Base-by-base conservation (phyloP, 2,329 filamentous ascomycete species). In the Chaetomiaceae sp. region DNA sequence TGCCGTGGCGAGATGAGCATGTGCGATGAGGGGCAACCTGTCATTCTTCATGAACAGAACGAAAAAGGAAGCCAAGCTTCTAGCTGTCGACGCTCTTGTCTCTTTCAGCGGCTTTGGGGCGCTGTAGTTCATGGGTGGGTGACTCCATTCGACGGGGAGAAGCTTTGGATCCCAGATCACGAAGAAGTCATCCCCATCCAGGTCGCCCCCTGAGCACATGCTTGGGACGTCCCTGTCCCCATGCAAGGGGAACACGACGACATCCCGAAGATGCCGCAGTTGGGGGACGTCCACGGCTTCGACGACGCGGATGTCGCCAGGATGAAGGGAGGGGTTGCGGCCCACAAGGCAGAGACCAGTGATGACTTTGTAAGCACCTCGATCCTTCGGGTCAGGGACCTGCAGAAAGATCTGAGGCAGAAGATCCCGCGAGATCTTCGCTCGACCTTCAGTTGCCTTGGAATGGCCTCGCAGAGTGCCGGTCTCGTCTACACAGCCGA, bases 141-240 rank as follows among this genome's bases (percentile, higher is more conserved):
- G 75, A 60, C 94, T 89, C 82, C 88, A 89, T 39, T 60, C 55
- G 12, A n/a, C 80, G 72, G 1, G 69, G 60, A 95, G 75, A 6
- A 99, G 73, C 14, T 81, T 79, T 20, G 77, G 68, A 61, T 99
- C 91, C 92, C 94, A 99, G 42, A 96, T 87, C 5, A 97, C 84
- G 51, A 97, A 85, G 66, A 91, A 99, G 66, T 99, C 94, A 63
- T 99, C 94, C 0, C 94, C 94, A 65, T 99, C 94, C 0, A 99
- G 78, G 65, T 99, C 94, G 0, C 94, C 94, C 2, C 94, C 94
- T 4, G 94, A 96, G 59, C 94, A 91, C 92, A 97, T 97, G 64
- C 88, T 91, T 1, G 91, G 84, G 20, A 99, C 73, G 58, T 95
- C 90, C 15, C 87, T 79, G 64, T 96, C 90, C 0, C 92, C 92